Evolutionary conservation across 192 early-diverging fungal species (phyloP), one percentile per base, ranked within the genome.

Genomic region (Backusella liffmaniae): DNA sequence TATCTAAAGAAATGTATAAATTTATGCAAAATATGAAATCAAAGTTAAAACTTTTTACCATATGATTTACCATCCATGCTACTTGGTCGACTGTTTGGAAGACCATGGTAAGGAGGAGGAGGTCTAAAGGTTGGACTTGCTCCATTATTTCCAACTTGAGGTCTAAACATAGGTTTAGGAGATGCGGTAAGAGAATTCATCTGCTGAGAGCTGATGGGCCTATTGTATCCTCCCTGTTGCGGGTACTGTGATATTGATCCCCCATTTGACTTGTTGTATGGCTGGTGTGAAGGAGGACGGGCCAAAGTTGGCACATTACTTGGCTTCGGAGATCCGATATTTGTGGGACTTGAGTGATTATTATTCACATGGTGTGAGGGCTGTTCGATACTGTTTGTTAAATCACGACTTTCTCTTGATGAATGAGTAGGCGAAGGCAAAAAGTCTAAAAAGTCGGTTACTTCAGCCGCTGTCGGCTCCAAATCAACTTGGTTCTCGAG

Each of bases 391-490:
- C 76, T 76, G 6, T 29, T 16, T 29, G 36, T 34, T 7, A 46
- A n/a, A 39, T 67, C n/a, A 29, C 23, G 8, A 62, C 23, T 62
- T 62, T 26, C 56, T 62, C 56, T 62, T 32, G 80, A 76, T 49
- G 80, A 77, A 36, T 74, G 76, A 6, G 80, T 77, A 30, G 80
- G 80, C 9, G 80, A 81, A 1, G 80, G 80, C 29, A 81, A 32
- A 66, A 70, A 81, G 44, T 81, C 80, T n/a, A 81, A 72, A 72
- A 81, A 81, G 39, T 81, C 80, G 49, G 74, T 70, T 16, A 81
- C 76, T 75, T 81, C 80, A 51, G 80, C 80, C 37, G 80, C 80
- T 68, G 76, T 81, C 15, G 76, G 80, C 26, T 81, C 80, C 39
- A 76, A 73, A 1, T 41, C 70, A 6, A 16, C 21, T 29, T 36